phyloP scores from a whole-genome alignment of 83 land plant species.

The Larix sibirica region DNA sequence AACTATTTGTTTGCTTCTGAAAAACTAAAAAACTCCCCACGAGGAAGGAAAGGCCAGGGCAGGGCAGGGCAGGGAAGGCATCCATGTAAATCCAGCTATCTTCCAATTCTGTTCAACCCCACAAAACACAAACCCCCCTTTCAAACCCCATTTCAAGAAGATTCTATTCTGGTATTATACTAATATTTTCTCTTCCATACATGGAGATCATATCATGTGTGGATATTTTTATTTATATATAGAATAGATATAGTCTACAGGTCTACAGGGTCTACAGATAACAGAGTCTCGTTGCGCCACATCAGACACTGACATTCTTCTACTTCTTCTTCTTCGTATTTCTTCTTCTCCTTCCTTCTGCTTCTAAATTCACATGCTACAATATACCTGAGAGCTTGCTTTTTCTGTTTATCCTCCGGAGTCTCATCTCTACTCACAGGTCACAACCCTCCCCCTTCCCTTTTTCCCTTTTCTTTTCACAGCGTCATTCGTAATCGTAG shows the following conservation, averaged over 20 bases:
- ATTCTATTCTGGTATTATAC: constrained; percentile 10
- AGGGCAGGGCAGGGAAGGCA: too few species aligned
- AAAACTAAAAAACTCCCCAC: background rate
- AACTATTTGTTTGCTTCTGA: too few species aligned
- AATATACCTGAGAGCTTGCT: background rate
- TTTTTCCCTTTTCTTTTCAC: background rate
- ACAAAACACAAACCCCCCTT: background rate
- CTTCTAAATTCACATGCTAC: background rate
- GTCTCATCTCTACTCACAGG: background rate
- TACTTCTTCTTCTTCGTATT: constrained; percentile 9
- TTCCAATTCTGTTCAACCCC: too few species aligned
- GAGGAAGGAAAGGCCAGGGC: background rate
- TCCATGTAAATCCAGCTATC: too few species aligned
- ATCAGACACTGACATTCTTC: constrained; percentile 9
- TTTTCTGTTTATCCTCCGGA: background rate
- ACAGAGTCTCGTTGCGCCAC: background rate
- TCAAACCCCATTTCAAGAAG: constrained; percentile 14
- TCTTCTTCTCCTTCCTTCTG: constrained; percentile 11
- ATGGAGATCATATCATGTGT: background rate
- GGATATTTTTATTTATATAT: too few species aligned
- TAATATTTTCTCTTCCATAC: background rate
- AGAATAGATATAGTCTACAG: too few species aligned
- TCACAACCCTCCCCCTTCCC: background rate
- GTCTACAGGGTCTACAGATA: too few species aligned
- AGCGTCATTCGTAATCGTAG: background rate